Base-by-base conservation (phyloP, 345 rosid genomes). In the Dimocarpus longan region DNA sequence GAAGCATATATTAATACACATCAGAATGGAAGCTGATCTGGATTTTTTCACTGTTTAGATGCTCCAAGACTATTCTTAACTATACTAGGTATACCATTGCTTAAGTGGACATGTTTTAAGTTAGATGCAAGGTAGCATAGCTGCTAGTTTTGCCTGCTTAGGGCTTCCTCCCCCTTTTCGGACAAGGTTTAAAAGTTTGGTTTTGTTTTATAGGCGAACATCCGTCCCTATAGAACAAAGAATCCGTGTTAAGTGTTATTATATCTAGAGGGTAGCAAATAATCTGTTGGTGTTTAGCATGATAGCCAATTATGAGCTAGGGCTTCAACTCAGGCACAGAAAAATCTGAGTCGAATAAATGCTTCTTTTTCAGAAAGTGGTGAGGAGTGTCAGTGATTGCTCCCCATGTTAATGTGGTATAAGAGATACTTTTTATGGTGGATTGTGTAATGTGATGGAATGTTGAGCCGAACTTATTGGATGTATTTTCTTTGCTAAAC, bases 1-100 rank as follows among this genome's bases (percentile, higher is more conserved):
- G 90, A 91, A 77, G 81, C 88, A 50, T 86, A 90, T 88, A 82
- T 89, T 52, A 75, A 79, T 67, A 80, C 66, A 54, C 82, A 63
- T 54, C 93, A 84, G 78, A 92, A 92, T 75, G 90, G 92, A 63
- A 72, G 75, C 70, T 88, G 76, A 85, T 81, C 77, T 54, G 13
- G 28, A 42, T 40, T 24, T 40, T 18, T 62, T 44, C 59, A 11
- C 71, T 1, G 26, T 57, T 66, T 16, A 8, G 39, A 40, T 16
- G 54, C 42, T 71, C 71, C 75, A 21, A 15, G 37, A 50, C 50
- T 71, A 73, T 28, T 76, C 15, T 65, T 75, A 64, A 15, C 65
- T 24, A 73, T 81, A 57, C 22, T 70, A 80, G 87, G 81, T 82
- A 69, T 52, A 75, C 50, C 26, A 71, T 70, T 11, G 37, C 66